A percentile compares a stretch with the other conserved stretches of the same genome.
phyloP scores from a whole-genome alignment of 2,329 filamentous ascomycete genomes.

The Phialophora macrospora region DNA sequence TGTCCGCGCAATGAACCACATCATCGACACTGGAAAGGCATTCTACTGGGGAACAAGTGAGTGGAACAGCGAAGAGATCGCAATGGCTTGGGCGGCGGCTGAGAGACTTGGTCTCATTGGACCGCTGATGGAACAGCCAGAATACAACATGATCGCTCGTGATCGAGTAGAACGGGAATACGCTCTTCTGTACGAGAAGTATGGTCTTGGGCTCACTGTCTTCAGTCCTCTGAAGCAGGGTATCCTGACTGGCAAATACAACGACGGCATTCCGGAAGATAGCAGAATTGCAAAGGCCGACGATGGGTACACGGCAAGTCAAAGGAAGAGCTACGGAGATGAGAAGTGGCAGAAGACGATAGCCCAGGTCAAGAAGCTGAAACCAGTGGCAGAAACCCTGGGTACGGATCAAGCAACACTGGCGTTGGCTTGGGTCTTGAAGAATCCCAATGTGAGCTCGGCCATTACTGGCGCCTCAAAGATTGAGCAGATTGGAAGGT shows the following conservation, averaged over 20 bases:
- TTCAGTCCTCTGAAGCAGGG: slow-evolving; percentile 67
- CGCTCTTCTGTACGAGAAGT: slow-evolving; percentile 63
- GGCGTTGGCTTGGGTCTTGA: slow-evolving; percentile 64
- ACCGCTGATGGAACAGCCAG: slow-evolving; percentile 68
- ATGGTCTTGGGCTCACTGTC: slow-evolving; percentile 66
- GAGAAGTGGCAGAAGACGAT: slow-evolving; percentile 54
- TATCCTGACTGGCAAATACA: slow-evolving; percentile 71
- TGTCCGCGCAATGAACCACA: slow-evolving; percentile 72
- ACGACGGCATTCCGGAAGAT: slow-evolving; percentile 64
- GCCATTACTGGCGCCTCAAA: slow-evolving; percentile 50
- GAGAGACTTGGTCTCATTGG: slow-evolving; percentile 65
- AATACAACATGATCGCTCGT: slow-evolving; percentile 68
- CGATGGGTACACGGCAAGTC: slow-evolving; percentile 60
- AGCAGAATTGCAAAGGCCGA: slow-evolving; percentile 63
- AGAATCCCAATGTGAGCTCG: slow-evolving; percentile 61
- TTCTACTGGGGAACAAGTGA: slow-evolving; percentile 75
- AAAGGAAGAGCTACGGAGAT: slow-evolving; percentile 50
- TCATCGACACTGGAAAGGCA: slow-evolving; percentile 70
- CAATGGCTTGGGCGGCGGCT: slow-evolving; percentile 65
- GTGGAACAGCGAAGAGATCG: slow-evolving; percentile 71
- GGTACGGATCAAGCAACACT: slow-evolving; percentile 64
- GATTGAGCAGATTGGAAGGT: slow-evolving; percentile 49
- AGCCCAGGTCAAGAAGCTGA: slow-evolving; percentile 61
- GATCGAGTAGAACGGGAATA: slow-evolving; percentile 68
- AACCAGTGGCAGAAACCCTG: slow-evolving; percentile 67